Conservation (phyloP, 148 eudicot species). For the Hydrangea macrophylla region DNA sequence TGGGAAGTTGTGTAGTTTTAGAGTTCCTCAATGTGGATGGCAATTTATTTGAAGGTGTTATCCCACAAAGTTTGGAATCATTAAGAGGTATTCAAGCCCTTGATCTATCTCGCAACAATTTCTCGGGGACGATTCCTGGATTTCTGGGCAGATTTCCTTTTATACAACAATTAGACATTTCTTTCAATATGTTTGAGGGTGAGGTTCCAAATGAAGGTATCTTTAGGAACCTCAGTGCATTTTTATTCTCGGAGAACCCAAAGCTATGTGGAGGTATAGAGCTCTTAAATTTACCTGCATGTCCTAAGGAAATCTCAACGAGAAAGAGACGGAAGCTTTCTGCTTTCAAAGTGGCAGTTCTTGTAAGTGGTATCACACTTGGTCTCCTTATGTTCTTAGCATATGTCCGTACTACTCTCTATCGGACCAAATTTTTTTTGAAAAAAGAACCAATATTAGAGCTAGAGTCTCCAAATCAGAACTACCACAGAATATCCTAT, state of each 20-base stretch:
- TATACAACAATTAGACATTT: conserved; percentile 5
- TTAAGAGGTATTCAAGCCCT: conserved; percentile 7
- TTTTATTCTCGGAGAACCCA: conserved; percentile 15
- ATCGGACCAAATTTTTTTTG: not conserved
- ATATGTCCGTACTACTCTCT: not conserved
- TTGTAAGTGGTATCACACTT: not conserved
- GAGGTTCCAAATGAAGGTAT: conserved; percentile 19
- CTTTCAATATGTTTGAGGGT: conserved; percentile 18
- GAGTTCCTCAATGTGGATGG: not conserved
- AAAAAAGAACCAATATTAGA: not conserved
- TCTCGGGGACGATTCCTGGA: conserved; percentile 16
- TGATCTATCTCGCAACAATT: conserved; percentile 16
- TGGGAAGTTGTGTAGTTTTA: conserved; percentile 7
- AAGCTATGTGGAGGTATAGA: conserved; percentile 23
- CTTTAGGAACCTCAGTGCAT: not conserved
- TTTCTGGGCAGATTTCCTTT: not conserved
- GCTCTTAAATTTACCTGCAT: conserved; percentile 4
- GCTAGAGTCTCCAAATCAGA: not conserved
- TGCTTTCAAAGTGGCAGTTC: not conserved
- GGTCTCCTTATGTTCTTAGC: not conserved
- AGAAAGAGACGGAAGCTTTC: not conserved
- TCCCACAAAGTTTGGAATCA: conserved; percentile 10
- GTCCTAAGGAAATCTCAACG: not conserved
- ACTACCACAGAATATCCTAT: conserved; percentile 2
- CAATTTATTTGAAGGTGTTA: conserved; percentile 16